A percentile compares a stretch with the other conserved stretches of the same genome.
phyloP scores from a whole-genome alignment of 257 asterid species.

The Gardenia jasminoides region DNA sequence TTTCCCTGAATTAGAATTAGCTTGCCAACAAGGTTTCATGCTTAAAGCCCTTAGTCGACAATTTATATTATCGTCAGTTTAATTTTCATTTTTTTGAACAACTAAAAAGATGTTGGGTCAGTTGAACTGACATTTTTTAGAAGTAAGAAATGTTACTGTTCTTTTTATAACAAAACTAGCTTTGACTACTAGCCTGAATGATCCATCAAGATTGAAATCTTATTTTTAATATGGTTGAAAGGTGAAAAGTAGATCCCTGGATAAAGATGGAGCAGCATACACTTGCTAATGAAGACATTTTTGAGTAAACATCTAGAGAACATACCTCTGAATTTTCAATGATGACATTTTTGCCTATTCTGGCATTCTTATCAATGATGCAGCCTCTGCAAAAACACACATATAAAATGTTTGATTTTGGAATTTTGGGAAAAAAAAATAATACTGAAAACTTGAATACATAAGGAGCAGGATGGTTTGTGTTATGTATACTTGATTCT shows the following conservation, averaged over 20 bases:
- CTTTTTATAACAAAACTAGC: not conserved
- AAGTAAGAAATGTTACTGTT: not conserved
- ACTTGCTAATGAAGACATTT: not conserved
- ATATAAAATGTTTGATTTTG: not conserved
- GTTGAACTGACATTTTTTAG: not conserved
- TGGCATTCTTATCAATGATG: constrained; percentile 92
- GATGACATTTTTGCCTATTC: constrained; percentile 81
- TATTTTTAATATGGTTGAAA: not conserved
- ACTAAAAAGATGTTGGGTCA: not conserved
- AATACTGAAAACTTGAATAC: constrained; percentile 13
- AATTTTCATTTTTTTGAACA: not conserved
- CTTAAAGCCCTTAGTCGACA: not conserved
- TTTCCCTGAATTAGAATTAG: not conserved
- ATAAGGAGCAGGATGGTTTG: constrained; percentile 6
- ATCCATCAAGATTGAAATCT: constrained; percentile 1
- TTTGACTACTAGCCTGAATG: not conserved
- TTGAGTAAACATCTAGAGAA: constrained; percentile 5
- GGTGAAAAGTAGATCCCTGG: not conserved
- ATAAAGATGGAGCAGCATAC: not conserved
- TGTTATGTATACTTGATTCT: constrained; percentile 63
- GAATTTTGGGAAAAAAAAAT: not conserved
- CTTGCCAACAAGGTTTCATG: not conserved
- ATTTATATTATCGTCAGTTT: not conserved
- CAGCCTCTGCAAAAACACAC: constrained; percentile 55
- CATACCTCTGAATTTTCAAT: constrained; percentile 87